Evolutionary conservation across 495 filamentous ascomycete species (phyloP).

Genomic region (Neurospora hispaniola): DNA sequence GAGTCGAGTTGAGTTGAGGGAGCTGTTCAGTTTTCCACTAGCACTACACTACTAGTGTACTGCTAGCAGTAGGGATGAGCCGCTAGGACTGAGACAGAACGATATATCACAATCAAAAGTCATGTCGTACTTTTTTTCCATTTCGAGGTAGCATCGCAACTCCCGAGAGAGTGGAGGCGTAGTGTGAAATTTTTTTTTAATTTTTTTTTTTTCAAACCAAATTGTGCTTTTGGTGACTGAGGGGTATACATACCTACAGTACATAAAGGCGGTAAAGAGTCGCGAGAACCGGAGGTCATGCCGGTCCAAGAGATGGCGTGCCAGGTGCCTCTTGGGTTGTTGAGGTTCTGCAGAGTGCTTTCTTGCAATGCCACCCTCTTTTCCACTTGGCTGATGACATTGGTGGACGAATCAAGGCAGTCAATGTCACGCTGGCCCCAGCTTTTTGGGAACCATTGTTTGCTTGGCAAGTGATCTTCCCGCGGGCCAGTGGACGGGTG

Average conservation of each 20-base stretch:
- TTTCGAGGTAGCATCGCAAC: neutral
- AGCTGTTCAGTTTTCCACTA: neutral
- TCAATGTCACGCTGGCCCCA: neutral
- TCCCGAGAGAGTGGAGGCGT: neutral
- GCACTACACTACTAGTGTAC: neutral
- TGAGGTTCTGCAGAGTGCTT: neutral
- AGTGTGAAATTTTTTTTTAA: neutral
- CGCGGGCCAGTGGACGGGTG: neutral
- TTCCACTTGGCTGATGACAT: neutral
- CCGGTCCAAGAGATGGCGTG: neutral
- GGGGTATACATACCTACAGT: neutral
- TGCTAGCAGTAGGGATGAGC: neutral
- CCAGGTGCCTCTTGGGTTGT: neutral
- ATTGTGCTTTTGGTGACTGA: neutral
- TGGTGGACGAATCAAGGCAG: neutral
- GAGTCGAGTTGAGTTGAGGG: neutral
- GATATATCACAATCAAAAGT: neutral
- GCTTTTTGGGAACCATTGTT: neutral
- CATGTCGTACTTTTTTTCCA: neutral
- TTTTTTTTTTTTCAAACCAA: neutral
- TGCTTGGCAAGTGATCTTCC: neutral
- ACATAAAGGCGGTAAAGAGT: neutral
- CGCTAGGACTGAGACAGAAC: neutral
- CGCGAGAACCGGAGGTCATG: neutral
- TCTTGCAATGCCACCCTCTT: neutral